phyloP scores from a whole-genome alignment of 768 basidiomycete species.

The Xerocomellus intermedius region DNA sequence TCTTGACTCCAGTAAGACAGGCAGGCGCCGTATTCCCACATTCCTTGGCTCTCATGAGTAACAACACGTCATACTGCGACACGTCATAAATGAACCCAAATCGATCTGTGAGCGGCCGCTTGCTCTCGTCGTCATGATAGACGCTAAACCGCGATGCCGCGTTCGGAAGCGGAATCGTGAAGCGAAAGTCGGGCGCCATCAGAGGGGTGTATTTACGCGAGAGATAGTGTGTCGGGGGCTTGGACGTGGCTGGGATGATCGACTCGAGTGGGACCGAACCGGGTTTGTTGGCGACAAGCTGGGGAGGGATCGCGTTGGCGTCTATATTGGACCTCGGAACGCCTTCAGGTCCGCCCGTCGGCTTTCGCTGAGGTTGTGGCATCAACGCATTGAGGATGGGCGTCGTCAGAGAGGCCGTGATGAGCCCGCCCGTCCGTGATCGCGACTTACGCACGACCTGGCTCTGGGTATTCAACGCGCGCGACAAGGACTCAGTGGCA shows the following conservation, averaged over 20 bases:
- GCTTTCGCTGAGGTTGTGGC: slow-evolving; percentile 48
- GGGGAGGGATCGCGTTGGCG: slow-evolving; percentile 12
- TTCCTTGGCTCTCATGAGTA: slow-evolving; percentile 70
- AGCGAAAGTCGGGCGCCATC: slow-evolving; percentile 71
- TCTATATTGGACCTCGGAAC: slow-evolving; percentile 12
- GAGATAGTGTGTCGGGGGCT: slow-evolving; percentile 83
- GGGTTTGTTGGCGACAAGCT: slow-evolving; percentile 31
- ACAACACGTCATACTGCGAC: slow-evolving; percentile 72
- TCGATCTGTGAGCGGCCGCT: slow-evolving; percentile 73
- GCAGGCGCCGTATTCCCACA: slow-evolving; percentile 78
- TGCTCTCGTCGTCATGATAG: slow-evolving; percentile 49
- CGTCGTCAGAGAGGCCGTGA: slow-evolving; percentile 45
- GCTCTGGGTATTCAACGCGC: slow-evolving; percentile 42
- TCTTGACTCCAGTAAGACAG: slow-evolving; percentile 83
- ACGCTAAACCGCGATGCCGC: slow-evolving; percentile 54
- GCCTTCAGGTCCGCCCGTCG: slow-evolving; percentile 29
- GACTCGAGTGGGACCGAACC: slow-evolving; percentile 69
- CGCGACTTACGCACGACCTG: slow-evolving; percentile 35
- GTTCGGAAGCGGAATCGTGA: slow-evolving; percentile 59
- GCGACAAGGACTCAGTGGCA: slow-evolving; percentile 44
- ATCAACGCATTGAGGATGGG: slow-evolving; percentile 64
- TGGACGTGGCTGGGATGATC: slow-evolving; percentile 76
- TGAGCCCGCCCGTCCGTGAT: slow-evolving; percentile 36
- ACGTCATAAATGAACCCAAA: slow-evolving; percentile 92
- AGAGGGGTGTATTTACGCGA: slow-evolving; percentile 72